These are phyloP conservation scores for Blakeslea trispora DNA, from an alignment of 371 early-diverging fungal genomes.

Conservation along the genomic window DNA sequence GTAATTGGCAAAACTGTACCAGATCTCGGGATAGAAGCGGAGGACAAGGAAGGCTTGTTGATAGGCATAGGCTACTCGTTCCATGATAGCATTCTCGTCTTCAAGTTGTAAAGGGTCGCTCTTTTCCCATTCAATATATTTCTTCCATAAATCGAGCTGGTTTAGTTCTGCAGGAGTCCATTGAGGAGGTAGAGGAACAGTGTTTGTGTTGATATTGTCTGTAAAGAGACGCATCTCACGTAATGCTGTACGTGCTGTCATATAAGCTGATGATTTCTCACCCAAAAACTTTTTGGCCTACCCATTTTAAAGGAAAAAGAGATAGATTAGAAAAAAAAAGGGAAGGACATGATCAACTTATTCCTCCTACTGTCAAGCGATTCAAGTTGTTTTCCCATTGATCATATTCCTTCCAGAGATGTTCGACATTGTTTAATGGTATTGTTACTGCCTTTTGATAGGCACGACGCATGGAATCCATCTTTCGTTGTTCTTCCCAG, in stretches of 20 bases:
- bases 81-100: constrained; percentile 55
- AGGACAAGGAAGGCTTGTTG: constrained; percentile 83
- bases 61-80: constrained; percentile 84
- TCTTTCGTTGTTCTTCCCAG: constrained; percentile 90
- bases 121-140: constrained; percentile 90
- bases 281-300: constrained; percentile 87
- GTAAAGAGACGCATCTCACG: constrained; percentile 77
- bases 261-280: constrained; percentile 85
- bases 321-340: too few species aligned
- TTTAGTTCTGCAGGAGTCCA: constrained; percentile 78
- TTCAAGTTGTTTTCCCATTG: constrained; percentile 88
- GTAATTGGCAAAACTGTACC: constrained; percentile 74
- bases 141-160: constrained; percentile 79
- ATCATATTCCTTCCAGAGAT: constrained; percentile 96
- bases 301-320: background rate
- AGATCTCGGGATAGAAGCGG: constrained; percentile 88
- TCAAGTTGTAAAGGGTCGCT: constrained; percentile 85
- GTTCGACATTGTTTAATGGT: constrained; percentile 84
- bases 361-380: constrained; percentile 80
- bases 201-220: constrained; percentile 68
- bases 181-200: constrained; percentile 78
- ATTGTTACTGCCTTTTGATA: constrained; percentile 87
- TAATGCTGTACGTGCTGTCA: constrained; percentile 88
- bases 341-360: too few species aligned
- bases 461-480: constrained; percentile 83